phyloP scores from a whole-genome alignment of 139 green algal species.

The Chlamydomonas eustigma region DNA sequence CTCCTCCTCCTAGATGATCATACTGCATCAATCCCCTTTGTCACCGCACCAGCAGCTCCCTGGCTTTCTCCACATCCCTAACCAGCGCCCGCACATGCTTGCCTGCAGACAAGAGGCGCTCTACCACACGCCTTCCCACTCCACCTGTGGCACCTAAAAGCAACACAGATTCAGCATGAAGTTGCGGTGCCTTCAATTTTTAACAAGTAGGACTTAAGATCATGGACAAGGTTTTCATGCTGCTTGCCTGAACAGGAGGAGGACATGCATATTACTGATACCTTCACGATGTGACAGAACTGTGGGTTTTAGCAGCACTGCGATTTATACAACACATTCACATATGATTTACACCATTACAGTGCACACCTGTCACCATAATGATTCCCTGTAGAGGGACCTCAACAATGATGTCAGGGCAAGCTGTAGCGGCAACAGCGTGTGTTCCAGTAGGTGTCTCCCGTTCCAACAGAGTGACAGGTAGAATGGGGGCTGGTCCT shows the following conservation, averaged over 20 bases:
- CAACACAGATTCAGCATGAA: no score
- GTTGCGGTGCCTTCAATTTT: no score
- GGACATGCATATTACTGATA: no score
- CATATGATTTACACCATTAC: not conserved
- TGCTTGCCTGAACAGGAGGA: no score
- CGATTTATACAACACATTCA: no score
- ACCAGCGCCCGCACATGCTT: slow-evolving; percentile 71
- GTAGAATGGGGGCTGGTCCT: no score
- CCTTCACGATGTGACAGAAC: no score
- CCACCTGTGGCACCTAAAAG: slow-evolving; percentile 79
- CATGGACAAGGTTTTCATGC: no score
- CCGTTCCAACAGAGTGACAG: no score
- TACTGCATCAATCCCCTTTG: not conserved
- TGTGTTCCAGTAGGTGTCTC: no score
- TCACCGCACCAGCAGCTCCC: slow-evolving; percentile 50
- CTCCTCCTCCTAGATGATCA: not conserved
- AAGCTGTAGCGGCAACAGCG: not conserved
- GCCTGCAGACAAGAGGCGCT: slow-evolving; percentile 56
- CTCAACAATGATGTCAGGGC: not conserved
- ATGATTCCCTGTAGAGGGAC: slow-evolving; percentile 35
- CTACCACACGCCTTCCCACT: slow-evolving; percentile 76
- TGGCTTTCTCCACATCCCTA: slow-evolving; percentile 58
- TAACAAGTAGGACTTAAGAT: no score
- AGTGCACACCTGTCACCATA: slow-evolving; percentile 45
- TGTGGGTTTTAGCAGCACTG: no score